Base-by-base conservation (phyloP, 2,329 filamentous ascomycete genomes). In the Exophiala lecanii-corni region DNA sequence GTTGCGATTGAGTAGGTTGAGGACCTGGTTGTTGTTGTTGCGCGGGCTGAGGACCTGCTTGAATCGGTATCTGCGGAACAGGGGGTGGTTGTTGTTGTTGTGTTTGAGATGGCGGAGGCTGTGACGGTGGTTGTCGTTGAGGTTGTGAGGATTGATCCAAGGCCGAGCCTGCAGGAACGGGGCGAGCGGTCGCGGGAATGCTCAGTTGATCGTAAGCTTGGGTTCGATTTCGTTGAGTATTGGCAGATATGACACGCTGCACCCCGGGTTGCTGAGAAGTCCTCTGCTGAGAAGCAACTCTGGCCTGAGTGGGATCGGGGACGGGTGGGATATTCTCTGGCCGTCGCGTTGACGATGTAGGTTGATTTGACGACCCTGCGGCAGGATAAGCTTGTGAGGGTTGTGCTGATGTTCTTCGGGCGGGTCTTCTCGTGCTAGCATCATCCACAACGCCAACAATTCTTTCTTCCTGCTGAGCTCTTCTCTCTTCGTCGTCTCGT, bases 361-460 rank as follows among this genome's bases (percentile, higher is more conserved):
- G 26, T 35, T 41, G 47, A 21, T 37, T 34, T 9, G 51, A 36
- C 3, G 40, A 28, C n/a, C 51, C 43, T 13, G 43, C 33, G 32
- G 49, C 47, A 23, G 47, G 41, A 23, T 50, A 45, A 33, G 41
- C 39, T 26, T 50, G 44, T 15, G 48, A 42, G 15, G 47, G 37
- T 20, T 38, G 47, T 32, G 46, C 43, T 9, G 47, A 42, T 23
- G 51, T 25, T 38, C 50, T 54, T 36, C 39, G 42, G 13, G 54
- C 32, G 13, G 51, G 41, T 46, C 52, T 47, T 40, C 62, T 62
- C 58, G 38, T 28, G 16, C 32, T 68, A 12, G 23, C 7, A 68
- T 66, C 70, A 68, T 70, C 68, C 65, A 73, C 76, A 70, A 71
- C 66, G 65, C 71, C 66, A 58, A 72, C 71, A 57, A 71, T 71